Percentiles rank a stretch among this genome's conserved stretches.
Conservation (phyloP, 495 filamentous ascomycete genomes). For the Letharia columbiana region DNA sequence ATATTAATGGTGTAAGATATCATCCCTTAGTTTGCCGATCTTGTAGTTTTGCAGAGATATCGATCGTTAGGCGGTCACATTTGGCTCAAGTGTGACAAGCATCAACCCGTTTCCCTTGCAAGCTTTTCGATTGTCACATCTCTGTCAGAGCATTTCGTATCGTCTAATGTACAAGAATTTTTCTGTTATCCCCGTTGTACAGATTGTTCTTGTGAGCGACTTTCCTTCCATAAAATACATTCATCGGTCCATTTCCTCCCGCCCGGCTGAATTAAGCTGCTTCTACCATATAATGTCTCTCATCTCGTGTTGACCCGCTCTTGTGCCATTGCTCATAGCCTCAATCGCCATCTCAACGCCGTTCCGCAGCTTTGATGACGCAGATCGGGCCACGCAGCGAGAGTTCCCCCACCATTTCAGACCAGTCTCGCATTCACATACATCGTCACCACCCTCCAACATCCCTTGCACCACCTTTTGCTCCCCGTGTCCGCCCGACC, state of each 20-base stretch:
- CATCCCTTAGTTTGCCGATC: background rate
- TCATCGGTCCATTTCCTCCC: background rate
- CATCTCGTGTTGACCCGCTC: background rate
- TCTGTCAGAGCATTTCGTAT: background rate
- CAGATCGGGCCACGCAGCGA: background rate
- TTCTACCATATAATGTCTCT: background rate
- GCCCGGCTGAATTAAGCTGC: background rate
- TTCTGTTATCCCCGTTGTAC: background rate
- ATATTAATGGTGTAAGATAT: background rate
- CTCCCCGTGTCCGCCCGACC: background rate
- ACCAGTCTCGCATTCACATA: background rate
- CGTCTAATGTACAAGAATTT: background rate
- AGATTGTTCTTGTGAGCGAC: background rate
- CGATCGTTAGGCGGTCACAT: too few species aligned
- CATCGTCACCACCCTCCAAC: constrained; percentile 1
- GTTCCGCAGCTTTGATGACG: background rate
- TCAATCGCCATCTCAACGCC: background rate
- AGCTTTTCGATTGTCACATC: background rate
- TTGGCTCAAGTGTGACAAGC: background rate
- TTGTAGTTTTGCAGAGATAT: background rate
- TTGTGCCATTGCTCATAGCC: background rate
- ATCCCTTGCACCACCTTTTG: constrained; percentile 1
- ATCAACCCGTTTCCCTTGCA: background rate
- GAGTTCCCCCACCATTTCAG: background rate
- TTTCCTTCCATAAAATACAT: background rate